Evolutionary conservation across 176 grass and related monocot genomes (phyloP).

Genomic region (Carex pumila): DNA sequence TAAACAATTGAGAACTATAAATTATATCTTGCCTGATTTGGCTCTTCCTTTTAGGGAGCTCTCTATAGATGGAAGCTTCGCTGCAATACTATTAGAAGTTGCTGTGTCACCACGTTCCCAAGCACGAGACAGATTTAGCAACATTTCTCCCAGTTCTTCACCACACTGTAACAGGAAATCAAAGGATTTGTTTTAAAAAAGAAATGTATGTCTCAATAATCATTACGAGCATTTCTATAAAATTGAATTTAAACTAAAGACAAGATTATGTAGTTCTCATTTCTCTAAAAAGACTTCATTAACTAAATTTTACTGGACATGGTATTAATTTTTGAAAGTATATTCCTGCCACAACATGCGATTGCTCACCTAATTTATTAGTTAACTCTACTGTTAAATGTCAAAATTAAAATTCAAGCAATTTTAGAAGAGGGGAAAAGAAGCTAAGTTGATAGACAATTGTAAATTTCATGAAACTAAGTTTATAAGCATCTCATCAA

Average conservation of each 20-base stretch:
- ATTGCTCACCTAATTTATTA: background rate
- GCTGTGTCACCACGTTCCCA: conserved; percentile 72
- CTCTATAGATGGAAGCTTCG: conserved; percentile 54
- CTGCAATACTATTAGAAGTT: conserved; percentile 50
- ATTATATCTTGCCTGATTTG: conserved; percentile 60
- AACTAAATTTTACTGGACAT: background rate
- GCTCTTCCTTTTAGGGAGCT: conserved; percentile 43
- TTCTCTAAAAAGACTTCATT: background rate
- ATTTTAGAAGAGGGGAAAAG: background rate
- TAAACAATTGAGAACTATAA: background rate
- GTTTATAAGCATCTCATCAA: background rate
- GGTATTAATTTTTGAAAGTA: no score
- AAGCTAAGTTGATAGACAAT: background rate
- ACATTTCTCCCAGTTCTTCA: conserved; percentile 56
- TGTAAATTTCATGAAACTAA: background rate
- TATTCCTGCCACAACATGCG: background rate
- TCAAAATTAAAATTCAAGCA: background rate
- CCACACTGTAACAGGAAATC: conserved; percentile 43
- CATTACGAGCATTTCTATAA: background rate
- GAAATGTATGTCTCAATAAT: background rate
- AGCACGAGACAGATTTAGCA: conserved; percentile 62
- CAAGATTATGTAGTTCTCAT: background rate
- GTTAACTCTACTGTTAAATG: background rate
- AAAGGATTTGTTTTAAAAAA: background rate
- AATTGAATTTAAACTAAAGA: background rate